These are phyloP conservation scores for Boletus barrowsii DNA, from an alignment of 768 basidiomycete genomes.

Conservation along the genomic window DNA sequence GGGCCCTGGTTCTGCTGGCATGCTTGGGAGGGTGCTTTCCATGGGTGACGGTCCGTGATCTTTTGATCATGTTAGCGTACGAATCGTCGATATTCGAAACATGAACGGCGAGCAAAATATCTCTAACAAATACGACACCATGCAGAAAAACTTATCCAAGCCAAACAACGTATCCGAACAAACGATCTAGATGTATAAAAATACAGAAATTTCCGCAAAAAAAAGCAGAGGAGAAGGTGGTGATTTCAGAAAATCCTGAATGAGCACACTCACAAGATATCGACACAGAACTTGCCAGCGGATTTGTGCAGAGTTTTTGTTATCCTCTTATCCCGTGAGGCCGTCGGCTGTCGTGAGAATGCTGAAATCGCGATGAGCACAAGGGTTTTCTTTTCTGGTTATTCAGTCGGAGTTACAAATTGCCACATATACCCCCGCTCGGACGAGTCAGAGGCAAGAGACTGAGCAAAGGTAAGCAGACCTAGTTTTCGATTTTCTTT, in stretches of 20 bases:
- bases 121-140: constrained; percentile 27
- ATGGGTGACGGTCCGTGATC: constrained; percentile 16
- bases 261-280: constrained; percentile 27
- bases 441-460: not conserved
- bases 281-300: constrained; percentile 7
- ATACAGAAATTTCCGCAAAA: constrained; percentile 11
- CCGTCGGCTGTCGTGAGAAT: constrained; percentile 38
- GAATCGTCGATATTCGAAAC: constrained; percentile 18
- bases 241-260: constrained; percentile 8
- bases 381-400: constrained; percentile 24
- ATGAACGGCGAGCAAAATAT: constrained; percentile 24
- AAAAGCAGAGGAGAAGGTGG: constrained; percentile 10
- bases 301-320: constrained; percentile 30
- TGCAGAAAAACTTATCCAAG: constrained; percentile 33
- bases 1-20: constrained; percentile 26
- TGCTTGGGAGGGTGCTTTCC: constrained; percentile 25
- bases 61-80: constrained; percentile 27
- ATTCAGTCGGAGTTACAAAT: constrained; percentile 31
- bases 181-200: constrained; percentile 16
- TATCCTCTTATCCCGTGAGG: constrained; percentile 34
- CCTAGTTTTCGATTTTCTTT: not conserved
- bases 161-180: constrained; percentile 27
- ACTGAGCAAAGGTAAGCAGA: constrained; percentile 17
- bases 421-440: constrained; percentile 5
- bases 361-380: constrained; percentile 27